Conservation (phyloP, 352 stramenopile species). For the Phytophthora chlamydospora region DNA sequence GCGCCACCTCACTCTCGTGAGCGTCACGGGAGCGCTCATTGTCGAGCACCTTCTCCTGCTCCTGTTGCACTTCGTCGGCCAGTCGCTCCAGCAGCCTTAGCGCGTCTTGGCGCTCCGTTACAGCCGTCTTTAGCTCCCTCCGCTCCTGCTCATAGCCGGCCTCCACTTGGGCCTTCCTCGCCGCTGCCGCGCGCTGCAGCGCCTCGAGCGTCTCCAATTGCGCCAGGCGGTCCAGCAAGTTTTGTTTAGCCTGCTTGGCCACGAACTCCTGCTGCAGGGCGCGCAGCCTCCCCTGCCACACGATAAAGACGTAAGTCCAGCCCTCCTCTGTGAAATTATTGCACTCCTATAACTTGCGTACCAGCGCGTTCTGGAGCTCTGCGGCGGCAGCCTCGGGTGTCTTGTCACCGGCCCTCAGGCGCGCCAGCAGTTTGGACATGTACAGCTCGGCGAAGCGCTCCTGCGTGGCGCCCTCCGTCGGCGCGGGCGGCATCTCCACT, state of each 20-base stretch:
- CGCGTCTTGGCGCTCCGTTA: constrained; percentile 48
- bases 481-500: neutral
- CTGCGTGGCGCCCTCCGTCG: constrained; percentile 19
- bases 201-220: constrained; percentile 59
- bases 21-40: constrained; percentile 40
- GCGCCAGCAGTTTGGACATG: constrained; percentile 41
- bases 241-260: constrained; percentile 71
- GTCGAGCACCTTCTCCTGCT: constrained; percentile 57
- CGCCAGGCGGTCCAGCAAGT: constrained; percentile 75
- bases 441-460: constrained; percentile 55
- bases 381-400: constrained; percentile 21
- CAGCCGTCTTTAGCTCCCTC: constrained; percentile 46
- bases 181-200: constrained; percentile 31
- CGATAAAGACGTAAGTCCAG: neutral
- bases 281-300: constrained; percentile 46
- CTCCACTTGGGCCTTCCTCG: constrained; percentile 37
- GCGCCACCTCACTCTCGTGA: constrained; percentile 58
- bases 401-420: constrained; percentile 31
- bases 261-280: constrained; percentile 59
- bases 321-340: neutral
- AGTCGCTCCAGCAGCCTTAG: constrained; percentile 52
- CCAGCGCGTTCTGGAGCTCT: constrained; percentile 40
- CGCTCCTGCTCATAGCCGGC: constrained; percentile 44
- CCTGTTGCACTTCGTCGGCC: constrained; percentile 49
- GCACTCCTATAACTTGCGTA: constrained; percentile 5